These are phyloP conservation scores for Phtheirospermum japonicum DNA, from an alignment of 257 asterid species.

Conservation along the genomic window DNA sequence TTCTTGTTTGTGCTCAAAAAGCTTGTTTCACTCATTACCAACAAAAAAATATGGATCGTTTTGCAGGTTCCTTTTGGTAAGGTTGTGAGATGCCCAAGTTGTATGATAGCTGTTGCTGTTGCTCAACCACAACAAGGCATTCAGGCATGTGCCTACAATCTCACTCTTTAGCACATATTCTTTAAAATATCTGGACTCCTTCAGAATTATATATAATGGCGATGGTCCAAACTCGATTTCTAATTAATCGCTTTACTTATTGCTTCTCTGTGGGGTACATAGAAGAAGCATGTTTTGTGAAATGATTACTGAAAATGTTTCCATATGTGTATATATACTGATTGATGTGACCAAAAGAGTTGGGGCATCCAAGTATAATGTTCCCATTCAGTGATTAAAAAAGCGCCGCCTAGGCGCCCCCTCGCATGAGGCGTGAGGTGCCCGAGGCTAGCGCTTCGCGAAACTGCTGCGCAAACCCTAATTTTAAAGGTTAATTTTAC, in stretches of 20 bases:
- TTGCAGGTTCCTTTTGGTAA: slow-evolving; percentile 91
- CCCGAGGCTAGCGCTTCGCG: no score
- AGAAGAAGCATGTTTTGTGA: not conserved
- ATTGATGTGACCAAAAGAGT: not conserved
- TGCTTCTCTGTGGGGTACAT: not conserved
- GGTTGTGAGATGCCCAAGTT: slow-evolving; percentile 86
- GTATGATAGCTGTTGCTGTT: slow-evolving; percentile 77
- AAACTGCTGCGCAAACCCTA: no score
- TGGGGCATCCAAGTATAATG: slow-evolving; percentile 1
- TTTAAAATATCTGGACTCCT: slow-evolving; percentile 2
- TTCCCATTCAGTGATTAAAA: no score
- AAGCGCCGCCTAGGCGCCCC: no score
- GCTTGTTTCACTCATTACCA: slow-evolving; percentile 9
- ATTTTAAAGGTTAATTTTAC: no score
- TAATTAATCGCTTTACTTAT: not conserved
- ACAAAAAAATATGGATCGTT: not conserved
- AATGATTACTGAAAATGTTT: slow-evolving; percentile 9
- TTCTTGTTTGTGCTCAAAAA: slow-evolving; percentile 22
- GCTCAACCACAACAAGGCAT: slow-evolving; percentile 95
- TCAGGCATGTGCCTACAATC: slow-evolving; percentile 60
- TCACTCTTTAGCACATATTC: not conserved
- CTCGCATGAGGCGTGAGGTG: no score
- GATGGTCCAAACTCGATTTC: slow-evolving; percentile 6
- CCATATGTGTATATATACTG: not conserved
- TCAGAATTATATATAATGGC: not conserved